These are phyloP conservation scores for Pachysolen tannophilus DNA, from an alignment of 805 yeast species.

Conservation along the genomic window DNA sequence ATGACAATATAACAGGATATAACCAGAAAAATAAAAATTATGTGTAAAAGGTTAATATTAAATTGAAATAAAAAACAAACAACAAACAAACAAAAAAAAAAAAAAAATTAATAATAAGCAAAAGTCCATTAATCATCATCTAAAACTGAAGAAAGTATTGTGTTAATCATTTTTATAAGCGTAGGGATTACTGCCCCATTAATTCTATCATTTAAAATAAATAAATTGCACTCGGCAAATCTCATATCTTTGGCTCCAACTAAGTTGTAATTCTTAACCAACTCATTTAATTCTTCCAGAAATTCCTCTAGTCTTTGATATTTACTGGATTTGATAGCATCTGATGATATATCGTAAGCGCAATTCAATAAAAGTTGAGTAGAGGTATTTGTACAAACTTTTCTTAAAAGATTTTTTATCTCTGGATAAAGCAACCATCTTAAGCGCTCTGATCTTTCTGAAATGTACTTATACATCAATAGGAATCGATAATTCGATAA, in stretches of 20 bases:
- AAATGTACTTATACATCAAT: constrained; percentile 6
- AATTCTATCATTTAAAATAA: no score
- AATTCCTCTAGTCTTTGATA: constrained; percentile 19
- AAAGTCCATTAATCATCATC: no score
- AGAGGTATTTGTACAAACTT: constrained; percentile 2
- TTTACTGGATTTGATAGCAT: constrained; percentile 22
- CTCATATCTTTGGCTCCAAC: constrained; percentile 15
- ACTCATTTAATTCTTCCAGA: constrained; percentile 13
- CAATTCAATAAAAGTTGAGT: constrained; percentile 7
- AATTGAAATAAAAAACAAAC: no score
- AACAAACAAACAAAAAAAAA: no score
- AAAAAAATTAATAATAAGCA: no score
- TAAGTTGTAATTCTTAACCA: constrained; percentile 16
- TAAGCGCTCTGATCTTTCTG: constrained; percentile 9
- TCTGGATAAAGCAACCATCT: constrained; percentile 12
- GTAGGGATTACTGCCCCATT: no score
- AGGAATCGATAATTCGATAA: constrained; percentile 7
- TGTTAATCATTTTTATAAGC: no score
- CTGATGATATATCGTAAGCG: constrained; percentile 6
- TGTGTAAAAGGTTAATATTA: no score
- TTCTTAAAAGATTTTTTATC: constrained; percentile 4
- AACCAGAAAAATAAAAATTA: no score
- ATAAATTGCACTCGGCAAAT: constrained; percentile 12
- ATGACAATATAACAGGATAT: no score
- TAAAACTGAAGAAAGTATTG: no score